Base-by-base conservation (phyloP, 2,329 filamentous ascomycete species). In the Aspergillus tamarii region DNA sequence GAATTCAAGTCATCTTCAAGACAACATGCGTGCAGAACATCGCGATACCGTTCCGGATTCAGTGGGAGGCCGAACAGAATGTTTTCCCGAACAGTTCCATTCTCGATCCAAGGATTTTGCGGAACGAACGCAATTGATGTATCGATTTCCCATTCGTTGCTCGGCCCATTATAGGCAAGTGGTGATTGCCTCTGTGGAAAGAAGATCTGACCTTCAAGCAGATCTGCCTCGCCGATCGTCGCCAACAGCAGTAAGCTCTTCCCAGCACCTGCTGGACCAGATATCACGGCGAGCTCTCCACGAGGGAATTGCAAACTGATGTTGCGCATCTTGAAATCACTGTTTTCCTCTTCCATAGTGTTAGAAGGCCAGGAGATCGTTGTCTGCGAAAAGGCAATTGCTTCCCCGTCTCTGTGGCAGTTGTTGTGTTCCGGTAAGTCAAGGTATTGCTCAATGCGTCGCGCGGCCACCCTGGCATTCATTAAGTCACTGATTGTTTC, bases 101-200 rank as follows among this genome's bases (percentile, higher is more conserved):
- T 93, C 72, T 94, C 91, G 48, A 94, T 91, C 91, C 91, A 94
- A 0, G 91, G 91, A 11, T 89, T 91, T 71, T 93, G 90, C 2
- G 89, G 86, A 34, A 93, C 89, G 68, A 88, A 93, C 0, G 91
- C 91, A 53, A 92, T 84, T 4, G 88, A 84, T 3, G 85, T 84
- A 9, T 88, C 84, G 19, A 93, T 84, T 52, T 91, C 88, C 91
- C 91, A 93, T 67, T 91, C 82, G 4, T 77, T 76, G 54, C 71
- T 78, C 16, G 77, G 89, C 3, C 90, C 61, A 6, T 46, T 23
- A 26, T 32, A 6, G 26, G 48, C 48, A 23, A 45, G 79, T 19
- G 74, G 69, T 92, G 89, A 65, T 85, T 84, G 43, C 89, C 84
- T 32, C 90, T 84, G 5, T 80, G 83, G 83, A 16, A 81, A 79